Base-by-base conservation (phyloP, 2,329 filamentous ascomycete genomes). In the Peltaster fructicola region DNA sequence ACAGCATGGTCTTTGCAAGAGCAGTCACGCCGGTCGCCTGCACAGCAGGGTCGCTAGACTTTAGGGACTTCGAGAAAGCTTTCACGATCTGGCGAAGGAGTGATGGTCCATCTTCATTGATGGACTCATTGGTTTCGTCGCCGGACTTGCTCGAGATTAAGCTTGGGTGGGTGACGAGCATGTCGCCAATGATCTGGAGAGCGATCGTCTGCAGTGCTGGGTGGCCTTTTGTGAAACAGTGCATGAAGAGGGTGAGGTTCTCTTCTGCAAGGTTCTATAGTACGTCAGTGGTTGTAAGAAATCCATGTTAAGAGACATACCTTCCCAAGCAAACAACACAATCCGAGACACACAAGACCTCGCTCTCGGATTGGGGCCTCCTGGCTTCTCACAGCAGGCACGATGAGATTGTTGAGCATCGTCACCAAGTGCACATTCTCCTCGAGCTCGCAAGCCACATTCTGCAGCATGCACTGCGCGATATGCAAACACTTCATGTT, bases 401-500 rank as follows among this genome's bases (percentile, higher is more conserved):
- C 82, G 20, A 98, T 80, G 6, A 98, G 65, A 37, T 88, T 95
- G 58, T 98, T 95, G 24, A 98, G 63, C 77, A 95, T 93, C n/a
- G 79, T 79, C 4, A 91, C 80, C n/a, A 95, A 57, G 44, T 91
- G 76, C 29, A 77, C 73, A 47, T 92, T 92, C 38, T 84, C 68
- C 51, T 93, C 82, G 17, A 95, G 60, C 42, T 78, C 78, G 32
- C 81, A 80, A 26, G 78, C 66, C 7, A 98, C 80, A 44, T 95
- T 92, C 45, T 90, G 73, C 25, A 98, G 65, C 78, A 95, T 92
- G 59, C 82, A 95, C 51, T 93, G 81, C 14, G 90, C 84, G 38
- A 98, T 93, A 46, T 93, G 79, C 33, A 98, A 63, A 50, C 88
- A 95, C 55, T 95, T 95, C 69, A 93, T 84, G 58, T 95, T 95